Conservation (phyloP, 768 basidiomycete species). For the Arthromyces matolae region DNA sequence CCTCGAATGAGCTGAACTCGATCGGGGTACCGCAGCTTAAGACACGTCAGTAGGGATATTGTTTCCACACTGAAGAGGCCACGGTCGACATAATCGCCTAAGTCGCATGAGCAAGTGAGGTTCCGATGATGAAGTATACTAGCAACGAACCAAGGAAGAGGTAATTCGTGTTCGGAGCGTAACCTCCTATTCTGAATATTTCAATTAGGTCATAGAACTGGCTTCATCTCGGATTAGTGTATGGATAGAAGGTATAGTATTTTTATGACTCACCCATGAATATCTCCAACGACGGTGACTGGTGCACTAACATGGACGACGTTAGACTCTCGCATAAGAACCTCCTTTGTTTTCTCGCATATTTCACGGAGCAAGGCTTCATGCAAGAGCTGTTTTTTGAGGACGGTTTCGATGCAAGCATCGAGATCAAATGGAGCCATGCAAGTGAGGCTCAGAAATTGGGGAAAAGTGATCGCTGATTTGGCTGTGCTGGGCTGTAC, state of each 20-base stretch:
- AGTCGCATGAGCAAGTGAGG: slow-evolving; percentile 14
- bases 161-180: slow-evolving; percentile 95
- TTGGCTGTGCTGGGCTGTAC: slow-evolving; percentile 34
- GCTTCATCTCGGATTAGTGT: slow-evolving; percentile 51
- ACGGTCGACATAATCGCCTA: slow-evolving; percentile 98
- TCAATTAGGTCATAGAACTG: slow-evolving; percentile 99
- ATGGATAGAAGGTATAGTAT: slow-evolving; percentile 6
- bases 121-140: slow-evolving; percentile 1
- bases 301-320: slow-evolving; percentile 96
- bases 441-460: slow-evolving; percentile 19
- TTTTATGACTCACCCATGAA: slow-evolving; percentile 83
- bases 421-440: slow-evolving; percentile 90
- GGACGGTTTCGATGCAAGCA: slow-evolving; percentile 88
- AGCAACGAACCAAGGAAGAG: slow-evolving; percentile 85
- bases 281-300: slow-evolving; percentile 98
- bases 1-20: slow-evolving; percentile 95
- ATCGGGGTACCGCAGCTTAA: slow-evolving; percentile 96
- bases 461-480: slow-evolving; percentile 25
- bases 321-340: slow-evolving; percentile 97
- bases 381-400: slow-evolving; percentile 89
- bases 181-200: slow-evolving; percentile 98
- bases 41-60: slow-evolving; percentile 92
- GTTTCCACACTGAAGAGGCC: slow-evolving; percentile 98
- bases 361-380: slow-evolving; percentile 95
- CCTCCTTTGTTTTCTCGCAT: slow-evolving; percentile 99